A percentile compares a stretch with the other conserved stretches of the same genome.
Evolutionary conservation across 768 basidiomycete species (phyloP).

Genomic region (Suillus plorans): DNA sequence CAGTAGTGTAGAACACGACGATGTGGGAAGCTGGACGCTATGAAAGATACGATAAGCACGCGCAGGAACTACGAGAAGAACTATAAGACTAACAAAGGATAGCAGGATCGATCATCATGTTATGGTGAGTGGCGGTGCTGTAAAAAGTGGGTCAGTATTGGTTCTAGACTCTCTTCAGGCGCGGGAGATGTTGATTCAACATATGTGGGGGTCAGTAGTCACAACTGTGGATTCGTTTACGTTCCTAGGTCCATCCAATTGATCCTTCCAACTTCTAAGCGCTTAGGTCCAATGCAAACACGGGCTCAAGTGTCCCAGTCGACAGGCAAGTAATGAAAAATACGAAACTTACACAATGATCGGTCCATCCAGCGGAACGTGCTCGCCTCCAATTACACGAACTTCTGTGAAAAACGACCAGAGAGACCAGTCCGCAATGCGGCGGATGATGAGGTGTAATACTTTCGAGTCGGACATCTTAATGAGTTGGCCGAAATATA

Average conservation of each 20-base stretch:
- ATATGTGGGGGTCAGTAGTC: neutral
- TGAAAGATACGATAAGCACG: constrained; percentile 17
- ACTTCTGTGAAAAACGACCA: constrained; percentile 89
- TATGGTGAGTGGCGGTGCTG: constrained; percentile 86
- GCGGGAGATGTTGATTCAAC: neutral
- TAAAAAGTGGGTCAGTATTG: constrained; percentile 8
- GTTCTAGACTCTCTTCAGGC: neutral
- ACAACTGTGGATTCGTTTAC: neutral
- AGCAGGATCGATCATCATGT: constrained; percentile 92
- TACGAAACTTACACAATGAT: constrained; percentile 77
- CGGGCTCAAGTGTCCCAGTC: neutral
- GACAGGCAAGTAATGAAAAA: neutral
- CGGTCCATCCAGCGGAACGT: constrained; percentile 86
- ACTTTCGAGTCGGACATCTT: constrained; percentile 37
- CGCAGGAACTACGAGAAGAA: constrained; percentile 14
- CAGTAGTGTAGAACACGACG: constrained; percentile 83
- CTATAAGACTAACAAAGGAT: constrained; percentile 60
- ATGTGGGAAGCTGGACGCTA: constrained; percentile 83
- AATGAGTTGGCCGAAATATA: neutral
- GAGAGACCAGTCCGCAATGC: constrained; percentile 70
- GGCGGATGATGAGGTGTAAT: constrained; percentile 70
- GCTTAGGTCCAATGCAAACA: neutral
- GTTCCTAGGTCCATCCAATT: neutral
- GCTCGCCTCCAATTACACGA: constrained; percentile 82
- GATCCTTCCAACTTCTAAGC: neutral